phyloP scores from a whole-genome alignment of 176 grass and related monocot species.

The Rhynchospora pubera region DNA sequence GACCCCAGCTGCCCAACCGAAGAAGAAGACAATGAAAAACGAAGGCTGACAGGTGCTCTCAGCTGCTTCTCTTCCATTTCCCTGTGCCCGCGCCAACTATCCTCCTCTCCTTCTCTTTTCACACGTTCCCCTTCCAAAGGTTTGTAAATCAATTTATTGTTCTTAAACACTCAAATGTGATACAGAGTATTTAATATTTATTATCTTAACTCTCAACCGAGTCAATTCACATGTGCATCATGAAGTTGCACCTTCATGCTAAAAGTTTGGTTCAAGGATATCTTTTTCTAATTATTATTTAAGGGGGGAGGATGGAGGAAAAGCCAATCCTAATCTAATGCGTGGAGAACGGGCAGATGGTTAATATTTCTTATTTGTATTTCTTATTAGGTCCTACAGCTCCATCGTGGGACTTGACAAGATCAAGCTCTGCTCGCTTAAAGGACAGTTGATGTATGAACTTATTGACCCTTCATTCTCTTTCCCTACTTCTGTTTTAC shows the following conservation, averaged over 20 bases:
- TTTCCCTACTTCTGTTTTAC: not conserved
- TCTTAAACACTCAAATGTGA: not conserved
- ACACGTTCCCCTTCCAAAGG: slow-evolving; percentile 26
- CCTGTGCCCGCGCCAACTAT: slow-evolving; percentile 27
- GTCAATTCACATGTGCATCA: not conserved
- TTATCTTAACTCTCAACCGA: not conserved
- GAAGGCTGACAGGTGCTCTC: slow-evolving; percentile 31
- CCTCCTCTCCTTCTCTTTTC: slow-evolving; percentile 35
- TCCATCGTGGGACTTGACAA: slow-evolving; percentile 34
- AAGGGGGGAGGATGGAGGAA: not conserved
- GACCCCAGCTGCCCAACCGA: slow-evolving; percentile 31
- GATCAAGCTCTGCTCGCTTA: slow-evolving; percentile 20
- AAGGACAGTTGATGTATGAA: slow-evolving; percentile 24
- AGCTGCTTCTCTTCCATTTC: slow-evolving; percentile 47
- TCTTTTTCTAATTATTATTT: not conserved
- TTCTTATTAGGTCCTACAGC: slow-evolving; percentile 12
- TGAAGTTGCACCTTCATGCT: not conserved
- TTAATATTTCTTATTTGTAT: not conserved
- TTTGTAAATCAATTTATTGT: not conserved
- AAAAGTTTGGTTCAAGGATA: not conserved
- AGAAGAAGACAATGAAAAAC: slow-evolving; percentile 39
- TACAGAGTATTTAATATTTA: not conserved
- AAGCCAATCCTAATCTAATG: not conserved
- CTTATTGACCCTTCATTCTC: not conserved
- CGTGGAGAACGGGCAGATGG: not conserved